A percentile compares a stretch with the other conserved stretches of the same genome.
Evolutionary conservation across 495 filamentous ascomycete species (phyloP).

Genomic region (Neurospora sp.): DNA sequence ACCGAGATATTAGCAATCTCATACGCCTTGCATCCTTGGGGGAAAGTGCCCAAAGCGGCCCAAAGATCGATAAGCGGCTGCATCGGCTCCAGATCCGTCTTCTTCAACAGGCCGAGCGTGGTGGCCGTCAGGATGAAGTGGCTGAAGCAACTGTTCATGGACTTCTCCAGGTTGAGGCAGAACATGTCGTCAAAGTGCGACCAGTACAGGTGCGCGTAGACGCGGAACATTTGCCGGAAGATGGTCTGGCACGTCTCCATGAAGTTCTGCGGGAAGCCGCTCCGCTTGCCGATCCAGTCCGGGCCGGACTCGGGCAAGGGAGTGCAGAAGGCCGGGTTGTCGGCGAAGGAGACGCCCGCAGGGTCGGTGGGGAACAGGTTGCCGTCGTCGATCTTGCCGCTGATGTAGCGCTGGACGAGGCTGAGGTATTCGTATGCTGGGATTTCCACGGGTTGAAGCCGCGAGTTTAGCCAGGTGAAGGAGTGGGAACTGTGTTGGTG

Average conservation of each 20-base stretch:
- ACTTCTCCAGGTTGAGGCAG: slow-evolving; percentile 69
- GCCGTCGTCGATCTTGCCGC: slow-evolving; percentile 77
- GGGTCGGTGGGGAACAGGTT: slow-evolving; percentile 75
- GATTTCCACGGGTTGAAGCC: slow-evolving; percentile 55
- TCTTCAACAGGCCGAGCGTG: slow-evolving; percentile 69
- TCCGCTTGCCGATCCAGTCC: slow-evolving; percentile 73
- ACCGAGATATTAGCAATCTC: slow-evolving; percentile 41
- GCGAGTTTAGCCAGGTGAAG: slow-evolving; percentile 82
- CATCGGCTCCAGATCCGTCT: slow-evolving; percentile 88
- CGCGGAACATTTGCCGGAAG: slow-evolving; percentile 95
- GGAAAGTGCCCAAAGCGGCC: slow-evolving; percentile 73
- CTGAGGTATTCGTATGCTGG: slow-evolving; percentile 80
- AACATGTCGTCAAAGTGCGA: slow-evolving; percentile 77
- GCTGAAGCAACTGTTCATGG: slow-evolving; percentile 89
- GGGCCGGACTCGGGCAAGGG: slow-evolving; percentile 47
- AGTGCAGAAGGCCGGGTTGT: slow-evolving; percentile 45
- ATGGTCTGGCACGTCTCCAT: slow-evolving; percentile 81
- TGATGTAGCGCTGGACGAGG: slow-evolving; percentile 90
- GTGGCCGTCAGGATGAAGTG: slow-evolving; percentile 87
- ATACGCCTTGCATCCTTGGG: slow-evolving; percentile 53
- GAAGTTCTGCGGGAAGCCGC: slow-evolving; percentile 81
- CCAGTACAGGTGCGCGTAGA: slow-evolving; percentile 87
- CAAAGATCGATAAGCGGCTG: slow-evolving; percentile 85
- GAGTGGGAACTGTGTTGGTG: slow-evolving; percentile 56
- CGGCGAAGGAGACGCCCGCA: slow-evolving; percentile 46